These are phyloP conservation scores for Neophaeococcomyces mojaviensis DNA, from an alignment of 2,329 filamentous ascomycete species.

Conservation along the genomic window DNA sequence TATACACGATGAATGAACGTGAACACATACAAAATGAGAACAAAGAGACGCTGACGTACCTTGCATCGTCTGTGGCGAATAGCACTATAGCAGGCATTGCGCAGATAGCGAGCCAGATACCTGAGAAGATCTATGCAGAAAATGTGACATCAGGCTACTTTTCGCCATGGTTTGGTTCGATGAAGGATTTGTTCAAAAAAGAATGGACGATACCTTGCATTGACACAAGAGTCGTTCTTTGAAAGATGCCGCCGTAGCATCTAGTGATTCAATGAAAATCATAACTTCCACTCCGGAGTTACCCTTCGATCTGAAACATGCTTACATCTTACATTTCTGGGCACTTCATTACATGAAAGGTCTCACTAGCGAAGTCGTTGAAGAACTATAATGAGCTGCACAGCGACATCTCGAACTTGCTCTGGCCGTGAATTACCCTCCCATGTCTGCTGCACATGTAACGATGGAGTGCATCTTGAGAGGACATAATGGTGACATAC, in stretches of 20 bases:
- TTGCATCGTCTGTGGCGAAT: slow-evolving; percentile 5
- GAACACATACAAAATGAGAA: background rate
- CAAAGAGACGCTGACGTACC: slow-evolving; percentile 3
- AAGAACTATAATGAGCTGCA: too few species aligned
- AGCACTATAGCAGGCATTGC: background rate
- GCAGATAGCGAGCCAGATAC: background rate
- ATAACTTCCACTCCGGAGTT: too few species aligned
- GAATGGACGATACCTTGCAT: slow-evolving; percentile 9
- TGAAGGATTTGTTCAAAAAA: slow-evolving; percentile 6
- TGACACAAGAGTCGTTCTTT: background rate
- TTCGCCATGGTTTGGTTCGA: background rate
- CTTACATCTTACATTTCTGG: too few species aligned
- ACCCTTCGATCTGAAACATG: too few species aligned
- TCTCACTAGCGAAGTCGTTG: too few species aligned
- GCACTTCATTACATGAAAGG: too few species aligned
- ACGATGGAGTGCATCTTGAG: too few species aligned
- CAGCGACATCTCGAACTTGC: too few species aligned
- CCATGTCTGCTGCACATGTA: too few species aligned
- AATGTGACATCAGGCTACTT: slow-evolving; percentile 1
- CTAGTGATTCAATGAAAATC: too few species aligned
- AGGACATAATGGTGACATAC: too few species aligned
- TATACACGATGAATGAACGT: slow-evolving; percentile 1
- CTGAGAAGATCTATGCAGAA: background rate
- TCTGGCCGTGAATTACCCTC: too few species aligned
- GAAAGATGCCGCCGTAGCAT: background rate